These are phyloP conservation scores for Xylariales sp. DNA, from an alignment of 2,329 filamentous ascomycete species.

Conservation along the genomic window DNA sequence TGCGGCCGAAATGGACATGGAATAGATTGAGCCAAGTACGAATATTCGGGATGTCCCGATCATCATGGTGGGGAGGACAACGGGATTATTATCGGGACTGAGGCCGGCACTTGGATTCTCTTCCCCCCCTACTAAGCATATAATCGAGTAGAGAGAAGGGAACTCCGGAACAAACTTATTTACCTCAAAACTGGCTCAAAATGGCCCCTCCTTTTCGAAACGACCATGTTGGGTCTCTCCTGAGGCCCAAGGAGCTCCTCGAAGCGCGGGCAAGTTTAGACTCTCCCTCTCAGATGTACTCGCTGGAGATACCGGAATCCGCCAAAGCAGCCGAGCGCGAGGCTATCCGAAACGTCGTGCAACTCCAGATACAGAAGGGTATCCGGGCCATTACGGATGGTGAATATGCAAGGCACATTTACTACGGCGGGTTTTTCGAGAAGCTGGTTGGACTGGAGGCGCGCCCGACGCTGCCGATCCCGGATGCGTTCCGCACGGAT, in stretches of 20 bases:
- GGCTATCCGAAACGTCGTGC: constrained; percentile 73
- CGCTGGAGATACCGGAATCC: constrained; percentile 43
- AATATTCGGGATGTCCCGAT: constrained; percentile 15
- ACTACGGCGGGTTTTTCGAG: constrained; percentile 63
- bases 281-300: constrained; percentile 53
- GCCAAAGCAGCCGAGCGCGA: constrained; percentile 68
- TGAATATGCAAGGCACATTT: constrained; percentile 70
- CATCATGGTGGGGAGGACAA: constrained; percentile 12
- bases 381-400: constrained; percentile 75
- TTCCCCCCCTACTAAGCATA: neutral
- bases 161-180: neutral
- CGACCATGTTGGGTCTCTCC: constrained; percentile 78
- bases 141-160: neutral
- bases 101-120: constrained; percentile 4
- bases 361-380: constrained; percentile 71
- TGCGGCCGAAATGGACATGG: neutral
- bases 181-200: neutral
- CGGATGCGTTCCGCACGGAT: constrained; percentile 70
- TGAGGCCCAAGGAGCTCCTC: constrained; percentile 72
- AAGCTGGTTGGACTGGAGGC: constrained; percentile 60
- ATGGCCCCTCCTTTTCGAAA: constrained; percentile 71
- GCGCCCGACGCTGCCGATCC: constrained; percentile 69
- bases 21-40: neutral
- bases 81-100: neutral
- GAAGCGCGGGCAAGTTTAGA: constrained; percentile 66